Evolutionary conservation across 495 filamentous ascomycete species (phyloP), one percentile per base, ranked within the genome.

Genomic region (Talaromyces stipitatus): DNA sequence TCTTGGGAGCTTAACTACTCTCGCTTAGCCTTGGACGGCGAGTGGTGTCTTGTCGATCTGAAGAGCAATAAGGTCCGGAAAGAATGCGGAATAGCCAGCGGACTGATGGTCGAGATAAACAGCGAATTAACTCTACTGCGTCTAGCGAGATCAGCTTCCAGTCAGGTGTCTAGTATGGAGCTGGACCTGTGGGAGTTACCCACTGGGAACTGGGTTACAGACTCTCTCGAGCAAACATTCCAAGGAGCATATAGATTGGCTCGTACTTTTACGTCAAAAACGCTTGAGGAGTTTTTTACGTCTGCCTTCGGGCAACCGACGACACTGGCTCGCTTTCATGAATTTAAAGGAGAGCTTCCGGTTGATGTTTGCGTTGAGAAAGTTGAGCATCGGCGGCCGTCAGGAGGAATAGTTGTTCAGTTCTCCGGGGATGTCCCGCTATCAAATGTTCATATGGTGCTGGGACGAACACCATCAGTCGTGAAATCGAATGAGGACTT

Each of bases 1-100:
- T 50, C 69, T 28, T 94, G 89, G 89, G 83, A 87, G 61, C 74
- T 92, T 32, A 75, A 75, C 33, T 66, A 74, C 5, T 85, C 90
- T 70, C 89, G 89, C 1, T 71, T 94, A 8, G 84, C 82, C 29
- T 92, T 89, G 89, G 90, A 94, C 64, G 70, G 89, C 55, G 89
- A 92, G 69, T 94, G 89, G 89, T 92, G 88, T 64, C 65, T 94
- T 11, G 76, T 94, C 5, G 24, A 43, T 45, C 38, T 55, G 14
- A 20, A 41, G 24, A 28, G 20, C 6, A 8, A 55, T 4, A 28
- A 46, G 46, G 51, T 55, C 10, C 22, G 45, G 12, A 26, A 16
- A 20, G 54, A 55, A 2, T 5, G 10, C n/a, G 27, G 16, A n/a
- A 11, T 29, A 11, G 33, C 54, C 6, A 45, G 33, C 10, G 23